phyloP scores from a whole-genome alignment of 345 rosid species.

The Leavenworthia alabamica region DNA sequence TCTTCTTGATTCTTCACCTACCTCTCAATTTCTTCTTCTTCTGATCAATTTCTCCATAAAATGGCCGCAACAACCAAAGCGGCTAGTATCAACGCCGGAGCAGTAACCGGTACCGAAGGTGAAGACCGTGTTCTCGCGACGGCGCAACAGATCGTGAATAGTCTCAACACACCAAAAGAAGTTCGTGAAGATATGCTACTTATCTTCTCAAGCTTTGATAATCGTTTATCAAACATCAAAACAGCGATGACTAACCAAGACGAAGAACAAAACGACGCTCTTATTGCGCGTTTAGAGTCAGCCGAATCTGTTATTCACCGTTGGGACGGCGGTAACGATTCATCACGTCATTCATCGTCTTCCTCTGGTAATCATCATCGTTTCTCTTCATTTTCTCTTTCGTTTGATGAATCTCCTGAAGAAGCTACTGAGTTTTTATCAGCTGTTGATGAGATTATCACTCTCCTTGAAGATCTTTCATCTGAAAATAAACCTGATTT shows the following conservation, averaged over 20 bases:
- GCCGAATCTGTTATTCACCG: slow-evolving; percentile 67
- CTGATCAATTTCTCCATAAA: background rate
- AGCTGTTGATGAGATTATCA: slow-evolving; percentile 73
- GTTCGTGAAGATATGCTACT: slow-evolving; percentile 91
- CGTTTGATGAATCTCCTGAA: slow-evolving; percentile 66
- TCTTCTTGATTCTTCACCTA: slow-evolving; percentile 9
- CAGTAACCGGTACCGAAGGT: slow-evolving; percentile 21
- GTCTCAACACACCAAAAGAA: slow-evolving; percentile 83
- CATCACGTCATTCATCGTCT: slow-evolving; percentile 36
- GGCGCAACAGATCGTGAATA: slow-evolving; percentile 94
- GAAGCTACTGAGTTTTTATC: slow-evolving; percentile 60
- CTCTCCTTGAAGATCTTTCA: slow-evolving; percentile 45
- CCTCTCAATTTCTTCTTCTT: background rate
- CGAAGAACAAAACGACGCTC: slow-evolving; percentile 25
- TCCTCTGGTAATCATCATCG: slow-evolving; percentile 39
- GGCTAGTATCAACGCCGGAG: slow-evolving; percentile 32
- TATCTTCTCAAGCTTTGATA: slow-evolving; percentile 90
- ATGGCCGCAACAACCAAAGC: slow-evolving; percentile 38
- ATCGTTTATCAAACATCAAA: slow-evolving; percentile 81
- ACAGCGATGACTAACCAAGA: slow-evolving; percentile 47
- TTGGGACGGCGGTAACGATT: slow-evolving; percentile 41
- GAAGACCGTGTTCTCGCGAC: slow-evolving; percentile 97
- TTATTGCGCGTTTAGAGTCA: slow-evolving; percentile 43
- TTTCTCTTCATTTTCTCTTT: slow-evolving; percentile 27
- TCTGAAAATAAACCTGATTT: slow-evolving; percentile 40